Evolutionary conservation across 2,329 filamentous ascomycete species (phyloP).

Genomic region (Torrubiella hemipterigena): DNA sequence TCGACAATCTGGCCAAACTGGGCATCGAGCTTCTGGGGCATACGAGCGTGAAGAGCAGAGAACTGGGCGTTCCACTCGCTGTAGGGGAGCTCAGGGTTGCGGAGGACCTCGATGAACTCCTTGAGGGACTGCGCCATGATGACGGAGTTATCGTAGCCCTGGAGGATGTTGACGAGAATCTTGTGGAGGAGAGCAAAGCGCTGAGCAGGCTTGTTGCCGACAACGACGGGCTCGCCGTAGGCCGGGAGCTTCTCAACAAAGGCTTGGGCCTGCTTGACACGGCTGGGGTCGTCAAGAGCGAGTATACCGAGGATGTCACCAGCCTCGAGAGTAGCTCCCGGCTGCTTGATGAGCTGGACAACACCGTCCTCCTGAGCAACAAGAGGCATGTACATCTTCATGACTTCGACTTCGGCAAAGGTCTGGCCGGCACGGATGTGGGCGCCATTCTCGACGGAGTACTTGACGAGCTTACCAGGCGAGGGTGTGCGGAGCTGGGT

Average conservation of each 20-base stretch:
- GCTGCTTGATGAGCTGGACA: slow-evolving; percentile 98
- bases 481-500: slow-evolving; percentile 92
- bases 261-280: slow-evolving; percentile 91
- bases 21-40: slow-evolving; percentile 85
- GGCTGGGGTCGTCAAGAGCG: slow-evolving; percentile 84
- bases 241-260: slow-evolving; percentile 86
- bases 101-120: slow-evolving; percentile 80
- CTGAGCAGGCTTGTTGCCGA: slow-evolving; percentile 87
- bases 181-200: slow-evolving; percentile 65
- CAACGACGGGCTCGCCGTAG: slow-evolving; percentile 73
- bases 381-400: slow-evolving; percentile 99
- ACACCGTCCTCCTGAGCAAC: slow-evolving; percentile 90
- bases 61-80: slow-evolving; percentile 95
- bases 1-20: slow-evolving; percentile 79
- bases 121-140: slow-evolving; percentile 83
- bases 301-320: slow-evolving; percentile 98
- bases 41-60: slow-evolving; percentile 90
- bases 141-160: slow-evolving; percentile 93
- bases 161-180: slow-evolving; percentile 76
- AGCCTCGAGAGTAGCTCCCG: slow-evolving; percentile 91
- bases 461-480: slow-evolving; percentile 96
- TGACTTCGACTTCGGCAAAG: slow-evolving; percentile 96
- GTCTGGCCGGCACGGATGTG: slow-evolving; percentile 87
- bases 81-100: slow-evolving; percentile 82
- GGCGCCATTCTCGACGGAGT: slow-evolving; percentile 86